Evolutionary conservation across 2,329 filamentous ascomycete species (phyloP), one percentile per base, ranked within the genome.

Genomic region (Alternaria dauci): DNA sequence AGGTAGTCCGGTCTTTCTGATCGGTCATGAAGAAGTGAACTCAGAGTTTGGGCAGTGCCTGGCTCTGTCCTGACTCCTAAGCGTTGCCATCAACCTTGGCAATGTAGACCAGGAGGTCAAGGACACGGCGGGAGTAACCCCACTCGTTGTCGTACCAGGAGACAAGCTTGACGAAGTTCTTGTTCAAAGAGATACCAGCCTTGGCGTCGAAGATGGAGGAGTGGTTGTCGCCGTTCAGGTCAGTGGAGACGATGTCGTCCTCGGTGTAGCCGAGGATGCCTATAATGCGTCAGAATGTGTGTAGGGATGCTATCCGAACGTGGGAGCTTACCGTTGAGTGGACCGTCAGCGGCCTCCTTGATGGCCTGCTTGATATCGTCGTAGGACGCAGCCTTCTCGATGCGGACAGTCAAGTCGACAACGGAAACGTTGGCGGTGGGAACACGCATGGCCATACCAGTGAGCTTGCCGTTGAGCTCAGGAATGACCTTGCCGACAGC

Each of bases 401-500:
- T 87, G 78, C 94, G 94, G 88, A 85, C 89, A 78, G 95, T 99
- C 81, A 99, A 85, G 85, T 99, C 95, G 79, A 99, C 95, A 82
- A 98, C 95, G 76, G 95, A 99, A 82, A 99, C 95, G 88, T 99
- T 98, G 87, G 92, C 84, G 74, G 95, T 98, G 74, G 95, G 95
- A 62, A 99, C 94, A 91, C 95, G 95, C 91, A 99, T 95, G 78
- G 95, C 88, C 95, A 99, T 98, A 86, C 95, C 95, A 72, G 95
- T 99, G 73, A 98, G 93, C 91, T 99, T 99, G 89, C 95, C 95
- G 86, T 98, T 98, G 74, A 99, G 90, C 75, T 88, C 85, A 76
- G 95, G 95, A 79, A 98, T 98, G 87, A 98, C 95, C 91, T 99
- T 99, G 86, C 95, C 95, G 85, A 99, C 95, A 81, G 95, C 95